Evolutionary conservation across 805 yeast species (phyloP).

Genomic region (Priceomyces medius): DNA sequence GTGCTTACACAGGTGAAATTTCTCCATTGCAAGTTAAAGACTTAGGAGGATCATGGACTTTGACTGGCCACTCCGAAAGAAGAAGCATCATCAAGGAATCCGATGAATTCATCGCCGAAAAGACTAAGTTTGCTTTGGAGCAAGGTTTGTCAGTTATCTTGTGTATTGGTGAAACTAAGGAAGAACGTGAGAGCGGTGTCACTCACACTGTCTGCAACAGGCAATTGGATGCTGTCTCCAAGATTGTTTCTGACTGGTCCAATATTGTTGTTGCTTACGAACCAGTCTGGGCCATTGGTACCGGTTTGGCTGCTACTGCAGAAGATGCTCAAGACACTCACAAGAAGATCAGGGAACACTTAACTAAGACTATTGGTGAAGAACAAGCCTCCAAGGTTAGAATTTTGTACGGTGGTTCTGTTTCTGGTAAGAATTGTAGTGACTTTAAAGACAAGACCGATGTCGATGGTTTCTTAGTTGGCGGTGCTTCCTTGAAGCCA

Average conservation of each 20-base stretch:
- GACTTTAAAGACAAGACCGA: conserved; percentile 90
- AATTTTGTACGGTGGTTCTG: conserved; percentile 98
- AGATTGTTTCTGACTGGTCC: conserved; percentile 82
- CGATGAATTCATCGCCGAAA: conserved; percentile 88
- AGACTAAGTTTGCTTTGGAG: conserved; percentile 91
- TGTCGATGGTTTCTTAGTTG: conserved; percentile 98
- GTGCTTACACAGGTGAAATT: conserved; percentile 98
- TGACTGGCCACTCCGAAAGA: conserved; percentile 98
- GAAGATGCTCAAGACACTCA: conserved; percentile 97
- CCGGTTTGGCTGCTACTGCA: conserved; percentile 98
- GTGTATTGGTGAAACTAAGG: conserved; percentile 97
- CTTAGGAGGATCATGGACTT: conserved; percentile 89
- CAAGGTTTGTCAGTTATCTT: conserved; percentile 86
- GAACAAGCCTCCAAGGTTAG: conserved; percentile 75
- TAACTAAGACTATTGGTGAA: conserved; percentile 72
- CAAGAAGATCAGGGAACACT: conserved; percentile 79
- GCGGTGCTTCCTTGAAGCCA: conserved; percentile 98
- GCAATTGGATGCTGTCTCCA: conserved; percentile 87
- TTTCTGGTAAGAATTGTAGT: conserved; percentile 88
- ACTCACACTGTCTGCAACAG: conserved; percentile 84
- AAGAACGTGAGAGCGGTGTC: conserved; percentile 86
- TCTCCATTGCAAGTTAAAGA: conserved; percentile 87
- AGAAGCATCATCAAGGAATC: conserved; percentile 89
- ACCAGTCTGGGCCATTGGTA: conserved; percentile 99
- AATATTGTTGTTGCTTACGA: conserved; percentile 95